These are phyloP conservation scores for Boletellus deceptivus DNA, from an alignment of 1,284 basidiomycete species.

Conservation along the genomic window DNA sequence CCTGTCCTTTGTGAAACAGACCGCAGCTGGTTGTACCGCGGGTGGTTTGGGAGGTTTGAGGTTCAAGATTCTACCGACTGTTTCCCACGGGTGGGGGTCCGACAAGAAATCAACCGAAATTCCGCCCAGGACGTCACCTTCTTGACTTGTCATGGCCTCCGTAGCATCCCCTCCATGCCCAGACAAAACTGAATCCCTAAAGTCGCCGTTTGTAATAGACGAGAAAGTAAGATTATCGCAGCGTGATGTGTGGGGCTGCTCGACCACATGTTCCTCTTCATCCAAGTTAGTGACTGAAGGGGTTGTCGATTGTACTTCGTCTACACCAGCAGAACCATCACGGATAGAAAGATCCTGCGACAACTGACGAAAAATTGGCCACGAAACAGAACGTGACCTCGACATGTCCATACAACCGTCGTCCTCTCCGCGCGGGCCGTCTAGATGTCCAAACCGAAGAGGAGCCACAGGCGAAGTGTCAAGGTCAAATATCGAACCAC, in stretches of 20 bases:
- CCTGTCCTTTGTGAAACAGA: slow-evolving; percentile 24
- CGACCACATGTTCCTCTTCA: neutral
- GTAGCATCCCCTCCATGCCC: neutral
- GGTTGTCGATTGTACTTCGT: neutral
- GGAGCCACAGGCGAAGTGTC: slow-evolving; percentile 23
- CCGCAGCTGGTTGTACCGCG: neutral
- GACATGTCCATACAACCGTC: neutral
- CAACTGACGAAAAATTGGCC: neutral
- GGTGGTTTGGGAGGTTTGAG: slow-evolving; percentile 7
- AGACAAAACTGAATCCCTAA: neutral
- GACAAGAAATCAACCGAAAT: slow-evolving; percentile 26
- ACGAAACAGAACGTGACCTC: neutral
- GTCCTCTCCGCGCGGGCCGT: neutral
- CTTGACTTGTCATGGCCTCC: neutral
- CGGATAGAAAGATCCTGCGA: neutral
- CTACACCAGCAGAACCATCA: neutral
- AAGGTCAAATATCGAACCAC: slow-evolving; percentile 21
- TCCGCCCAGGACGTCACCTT: neutral
- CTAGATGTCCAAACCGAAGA: neutral
- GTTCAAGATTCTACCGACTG: slow-evolving; percentile 28
- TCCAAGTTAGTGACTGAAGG: neutral
- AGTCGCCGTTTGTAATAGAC: neutral
- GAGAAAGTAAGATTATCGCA: neutral
- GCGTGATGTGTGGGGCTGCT: neutral
- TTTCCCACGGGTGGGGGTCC: slow-evolving; percentile 31